Base-by-base conservation (phyloP, 2,329 filamentous ascomycete genomes). In the Phoma sp. region DNA sequence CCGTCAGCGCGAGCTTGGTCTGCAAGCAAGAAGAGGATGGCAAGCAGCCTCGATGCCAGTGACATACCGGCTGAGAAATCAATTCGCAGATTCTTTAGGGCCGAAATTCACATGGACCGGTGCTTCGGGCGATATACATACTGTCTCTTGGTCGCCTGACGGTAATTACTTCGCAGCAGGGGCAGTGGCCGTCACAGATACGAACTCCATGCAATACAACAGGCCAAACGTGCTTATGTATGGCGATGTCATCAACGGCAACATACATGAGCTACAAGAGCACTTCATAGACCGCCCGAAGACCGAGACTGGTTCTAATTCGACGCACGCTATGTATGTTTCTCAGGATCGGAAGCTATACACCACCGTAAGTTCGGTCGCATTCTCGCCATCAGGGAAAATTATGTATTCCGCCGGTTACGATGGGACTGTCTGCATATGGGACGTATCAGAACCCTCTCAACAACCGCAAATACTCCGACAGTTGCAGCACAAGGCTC, bases 141-240 rank as follows among this genome's bases (percentile, higher is more conserved):
- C 78, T 9, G 69, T 86, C 3, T 79, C 83, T 12, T 88, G 85
- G 85, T 79, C 81, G 2, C 76, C 79, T 2, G 76, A 84, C 65
- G 81, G 83, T 2, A 76, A 77, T 2, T 73, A 62, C 3, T 87
- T 87, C 61, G 83, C 81, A 23, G 83, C 81, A 9, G 85, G 84
- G 2, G 81, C 84, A 4, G 80, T 83, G 5, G 81, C 84, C 25
- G 79, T 84, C 5, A 79, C 79, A 3, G 84, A 87, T 59, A 67
- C 76, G 3, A 73, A 79, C 38, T 83, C 80, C n/a, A 83, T 84
- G 79, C 80, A 84, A 33, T 87, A 87, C 63, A 87, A 87, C 53
- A 74, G 81, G 32, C 74, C 77, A 0, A 82, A 84, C 53, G 87
- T 87, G 59, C 72, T 87, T 1, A 63, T 87, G 1, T 66, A 84